A percentile compares a stretch with the other conserved stretches of the same genome.
Conservation (phyloP, 352 stramenopile genomes). For the Pythium oligandrum region DNA sequence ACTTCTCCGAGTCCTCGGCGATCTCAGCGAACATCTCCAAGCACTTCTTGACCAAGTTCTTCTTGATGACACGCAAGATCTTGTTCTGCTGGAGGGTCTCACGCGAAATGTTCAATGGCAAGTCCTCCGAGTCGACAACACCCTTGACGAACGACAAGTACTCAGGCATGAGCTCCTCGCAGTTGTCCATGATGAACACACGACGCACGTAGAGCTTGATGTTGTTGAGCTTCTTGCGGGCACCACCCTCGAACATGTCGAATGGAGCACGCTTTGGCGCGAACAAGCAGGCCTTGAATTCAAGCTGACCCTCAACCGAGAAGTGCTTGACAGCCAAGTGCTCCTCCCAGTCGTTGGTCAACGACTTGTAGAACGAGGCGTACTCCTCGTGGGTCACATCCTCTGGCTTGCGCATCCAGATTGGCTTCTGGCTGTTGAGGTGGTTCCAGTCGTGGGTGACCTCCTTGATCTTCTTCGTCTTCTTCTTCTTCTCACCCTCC, state of each 20-base stretch:
- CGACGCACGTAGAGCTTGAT: conserved; percentile 99
- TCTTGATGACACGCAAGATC: conserved; percentile 99
- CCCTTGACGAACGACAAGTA: conserved; percentile 99
- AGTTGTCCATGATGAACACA: conserved; percentile 99
- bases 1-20: conserved; percentile 96
- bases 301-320: conserved; percentile 98
- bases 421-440: conserved; percentile 99
- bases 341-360: conserved; percentile 99
- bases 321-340: conserved; percentile 98
- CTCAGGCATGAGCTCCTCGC: conserved; percentile 99
- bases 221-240: conserved; percentile 99
- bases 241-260: conserved; percentile 99
- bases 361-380: conserved; percentile 99
- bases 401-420: conserved; percentile 99
- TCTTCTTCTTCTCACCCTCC: conserved; percentile 98
- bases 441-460: conserved; percentile 99
- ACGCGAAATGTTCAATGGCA: conserved; percentile 99
- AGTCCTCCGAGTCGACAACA: conserved; percentile 99
- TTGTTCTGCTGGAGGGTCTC: conserved; percentile 99
- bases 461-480: conserved; percentile 96
- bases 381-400: conserved; percentile 99
- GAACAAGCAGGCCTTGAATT: conserved; percentile 99
- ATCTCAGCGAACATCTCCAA: conserved; percentile 99
- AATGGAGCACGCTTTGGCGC: conserved; percentile 98
- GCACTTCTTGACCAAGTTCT: conserved; percentile 99